phyloP scores from a whole-genome alignment of 176 grass and related monocot genomes.

The sorghum (Sorghum bicolor) region Sorghum_bicolor_NCBIv3 NC_012872.2:62417501-62418000 shows the following conservation, averaged over 20 bases:
- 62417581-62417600: too few relatives aligned
- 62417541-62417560: too few relatives aligned
- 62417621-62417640: not conserved
- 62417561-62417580: too few relatives aligned
- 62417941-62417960: not conserved
- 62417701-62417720: not conserved
- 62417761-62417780: not conserved
- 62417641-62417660: not conserved
- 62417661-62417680: not conserved
- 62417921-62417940: not conserved
- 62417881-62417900: not conserved
- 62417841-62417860: not conserved
- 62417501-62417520: not conserved
- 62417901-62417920: not conserved
- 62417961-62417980: slow-evolving; percentile 15
- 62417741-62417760: not conserved
- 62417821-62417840: not conserved
- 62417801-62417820: not conserved
- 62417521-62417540: too few relatives aligned
- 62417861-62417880: not conserved
- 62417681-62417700: not conserved
- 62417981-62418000: not conserved
- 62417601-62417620: too few relatives aligned
- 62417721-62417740: not conserved
- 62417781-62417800: not conserved